phyloP scores from a whole-genome alignment of 768 basidiomycete species.

The Suillus variegatus region DNA sequence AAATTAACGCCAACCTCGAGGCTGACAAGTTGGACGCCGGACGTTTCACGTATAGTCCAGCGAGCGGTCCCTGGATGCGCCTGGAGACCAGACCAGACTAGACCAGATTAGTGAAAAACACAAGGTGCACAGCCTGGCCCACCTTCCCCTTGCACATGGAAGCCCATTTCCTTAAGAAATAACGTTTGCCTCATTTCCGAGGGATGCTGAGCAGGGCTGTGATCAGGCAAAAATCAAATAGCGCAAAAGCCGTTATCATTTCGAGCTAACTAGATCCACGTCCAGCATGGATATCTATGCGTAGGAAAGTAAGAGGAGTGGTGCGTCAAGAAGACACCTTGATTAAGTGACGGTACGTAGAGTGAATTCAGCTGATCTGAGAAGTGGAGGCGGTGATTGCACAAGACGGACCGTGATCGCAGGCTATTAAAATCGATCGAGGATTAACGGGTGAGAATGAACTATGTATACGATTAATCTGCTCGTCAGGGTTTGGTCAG shows the following conservation, averaged over 20 bases:
- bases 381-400: not conserved
- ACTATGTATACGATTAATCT: constrained; percentile 1
- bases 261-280: not conserved
- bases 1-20: constrained; percentile 5
- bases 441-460: not conserved
- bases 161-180: constrained; percentile 5
- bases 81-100: constrained; percentile 3
- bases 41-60: constrained; percentile 3
- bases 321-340: not conserved
- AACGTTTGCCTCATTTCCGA: constrained; percentile 4
- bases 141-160: constrained; percentile 1
- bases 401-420: not conserved
- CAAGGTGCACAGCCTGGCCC: constrained; percentile 2
- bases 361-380: not conserved
- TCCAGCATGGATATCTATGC: not conserved
- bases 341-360: not conserved
- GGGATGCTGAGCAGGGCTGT: constrained; percentile 3
- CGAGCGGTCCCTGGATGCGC: constrained; percentile 1
- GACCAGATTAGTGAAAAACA: constrained; percentile 1
- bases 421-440: not conserved
- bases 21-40: constrained; percentile 3
- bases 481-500: not conserved
- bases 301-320: not conserved
- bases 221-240: not conserved
- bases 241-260: not conserved